Base-by-base conservation (phyloP, 441 rosid species). In the Raphanus hybrid region DNA sequence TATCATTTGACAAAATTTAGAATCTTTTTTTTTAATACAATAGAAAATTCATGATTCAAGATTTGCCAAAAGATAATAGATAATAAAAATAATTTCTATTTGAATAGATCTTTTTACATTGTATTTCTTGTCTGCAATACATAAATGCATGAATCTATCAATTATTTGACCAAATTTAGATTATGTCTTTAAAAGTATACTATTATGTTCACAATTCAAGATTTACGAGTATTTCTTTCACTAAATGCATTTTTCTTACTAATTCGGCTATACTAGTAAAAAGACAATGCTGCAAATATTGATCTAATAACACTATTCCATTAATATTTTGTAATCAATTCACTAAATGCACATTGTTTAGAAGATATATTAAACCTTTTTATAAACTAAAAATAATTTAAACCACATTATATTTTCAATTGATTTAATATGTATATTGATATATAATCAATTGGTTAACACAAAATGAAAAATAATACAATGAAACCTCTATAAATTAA, bases 141-240 rank as follows among this genome's bases (percentile, higher is more conserved):
- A 6, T 26, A 61, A 61, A 61, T 61, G 18, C 65, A 29, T 61
- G 65, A 29, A 61, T 29, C 39, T 60, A 60, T 27, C 64, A 60
- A n/a, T 60, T 29, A 60, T 11, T 60, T 60, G 18, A 12, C 39
- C 9, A 60, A 60, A 12, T 60, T 2, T 14, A 26, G 35, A 23
- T 4, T 60, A 27, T 29, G 18, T 32, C 14, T 61, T 61, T n/a
- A 29, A 61, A 12, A 61, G 7, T 27, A 5, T 11, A 12, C 8
- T 12, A 29, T 6, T 12, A n/a, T 3, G 18, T 61, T 61, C 18
- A 29, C 0, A 61, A 27, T 29, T 61, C 65, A 12, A 12, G 37
- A 61, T 29, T 29, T 29, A 29, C 41, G 5, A 12, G 10, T 61
- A 61, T 61, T 27, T 29, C 11, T 61, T 61, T 61, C 41, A 5